Base-by-base conservation (phyloP, 1,139 yeast species). In the Kodamaea sp. region DNA sequence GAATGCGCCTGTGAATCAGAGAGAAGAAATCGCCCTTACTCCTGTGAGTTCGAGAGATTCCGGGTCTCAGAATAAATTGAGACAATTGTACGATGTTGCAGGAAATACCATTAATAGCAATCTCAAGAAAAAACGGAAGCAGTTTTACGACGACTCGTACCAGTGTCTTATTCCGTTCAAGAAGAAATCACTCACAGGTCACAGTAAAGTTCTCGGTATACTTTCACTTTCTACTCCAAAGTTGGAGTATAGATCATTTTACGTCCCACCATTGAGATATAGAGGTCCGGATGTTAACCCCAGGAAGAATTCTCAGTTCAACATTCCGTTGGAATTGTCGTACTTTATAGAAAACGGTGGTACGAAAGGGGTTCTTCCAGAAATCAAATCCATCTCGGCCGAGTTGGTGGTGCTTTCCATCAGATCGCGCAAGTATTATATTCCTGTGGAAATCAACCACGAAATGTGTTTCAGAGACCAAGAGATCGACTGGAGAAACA, bases 371-470 rank as follows among this genome's bases (percentile, higher is more conserved):
- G 18, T 25, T 7, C 23, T 47, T 19, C 73, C 73, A 3, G 60
- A 58, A 23, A 47, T 70, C 29, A 66, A 63, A 42, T 25, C 43
- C 0, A 37, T 67, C 3, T 29, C 38, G 4, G 56, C 59, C 2
- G 73, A 68, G 31, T 51, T 70, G 28, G 59, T 57, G 8, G 69
- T 57, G 1, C 43, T 61, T 10, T 63, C 73, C 1, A 42, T 68
- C 10, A 48, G 59, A 26, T 61, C 73, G 2, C 52, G 54, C 8
- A 55, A 56, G 29, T 42, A 48, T 19, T 55, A 58, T 9, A 59
- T 70, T 13, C 76, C 76, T 1, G 42, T 70, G 12, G 75, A 70
- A 39, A 53, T 70, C 33, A 64, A 62, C 41, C 73, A 67, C 42
- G 67, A 62, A 27, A 55, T 67, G 51, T 51, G 70, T 10, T 65